Evolutionary conservation across 108 stramenopile species (phyloP).

Genomic region (Fragilariopsis cylindrus): DNA sequence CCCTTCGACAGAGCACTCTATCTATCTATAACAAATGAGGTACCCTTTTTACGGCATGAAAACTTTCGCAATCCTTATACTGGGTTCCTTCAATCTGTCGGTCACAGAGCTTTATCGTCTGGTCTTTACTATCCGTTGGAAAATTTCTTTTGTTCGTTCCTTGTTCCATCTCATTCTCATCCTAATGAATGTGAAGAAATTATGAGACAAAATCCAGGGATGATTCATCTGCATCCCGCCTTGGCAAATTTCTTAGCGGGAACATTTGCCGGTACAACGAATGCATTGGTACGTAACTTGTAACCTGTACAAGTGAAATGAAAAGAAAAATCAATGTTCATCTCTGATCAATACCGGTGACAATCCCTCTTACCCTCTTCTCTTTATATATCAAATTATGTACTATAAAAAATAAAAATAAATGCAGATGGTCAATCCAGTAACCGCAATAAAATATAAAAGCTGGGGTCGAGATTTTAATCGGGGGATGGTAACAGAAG

Average conservation of each 20-base stretch:
- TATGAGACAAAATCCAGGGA: neutral
- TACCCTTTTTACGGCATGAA: slow-evolving; percentile 33
- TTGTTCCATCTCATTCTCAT: slow-evolving; percentile 9
- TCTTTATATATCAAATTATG: too few species aligned
- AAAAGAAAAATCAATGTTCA: too few species aligned
- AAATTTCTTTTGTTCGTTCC: slow-evolving; percentile 33
- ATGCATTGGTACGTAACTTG: slow-evolving; percentile 22
- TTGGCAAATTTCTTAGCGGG: slow-evolving; percentile 49
- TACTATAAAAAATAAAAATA: neutral
- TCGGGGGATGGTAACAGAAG: slow-evolving; percentile 41
- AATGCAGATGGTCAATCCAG: slow-evolving; percentile 38
- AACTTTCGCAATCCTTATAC: slow-evolving; percentile 47
- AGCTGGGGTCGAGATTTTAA: slow-evolving; percentile 46
- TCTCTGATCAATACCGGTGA: too few species aligned
- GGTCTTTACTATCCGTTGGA: slow-evolving; percentile 52
- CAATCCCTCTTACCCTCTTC: too few species aligned
- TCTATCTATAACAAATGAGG: slow-evolving; percentile 42
- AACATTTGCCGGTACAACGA: slow-evolving; percentile 47
- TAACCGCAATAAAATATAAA: slow-evolving; percentile 55
- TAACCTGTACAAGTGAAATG: too few species aligned
- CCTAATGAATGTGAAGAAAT: neutral
- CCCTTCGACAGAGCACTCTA: slow-evolving; percentile 57
- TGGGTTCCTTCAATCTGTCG: slow-evolving; percentile 56
- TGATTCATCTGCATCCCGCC: slow-evolving; percentile 9
- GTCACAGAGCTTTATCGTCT: slow-evolving; percentile 47